Percentiles rank a stretch among this genome's conserved stretches.
Conservation (phyloP, 2,329 filamentous ascomycete genomes). For the Shiraia sp. region DNA sequence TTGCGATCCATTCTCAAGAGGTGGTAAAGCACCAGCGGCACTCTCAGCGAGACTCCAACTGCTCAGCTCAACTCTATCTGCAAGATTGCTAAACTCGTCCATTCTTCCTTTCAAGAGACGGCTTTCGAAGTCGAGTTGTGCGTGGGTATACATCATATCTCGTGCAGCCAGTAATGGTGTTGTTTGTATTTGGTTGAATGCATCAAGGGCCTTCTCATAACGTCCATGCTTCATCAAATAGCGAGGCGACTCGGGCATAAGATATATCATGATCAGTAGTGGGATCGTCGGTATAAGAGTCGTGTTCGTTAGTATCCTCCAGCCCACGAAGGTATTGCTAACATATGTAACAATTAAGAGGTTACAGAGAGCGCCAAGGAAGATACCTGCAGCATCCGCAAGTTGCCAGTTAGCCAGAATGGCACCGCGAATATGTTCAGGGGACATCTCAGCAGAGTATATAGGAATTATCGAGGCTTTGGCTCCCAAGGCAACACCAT, state of each 20-base stretch:
- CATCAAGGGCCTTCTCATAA: conserved; percentile 20
- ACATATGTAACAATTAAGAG: conserved; percentile 18
- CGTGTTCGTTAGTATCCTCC: conserved; percentile 26
- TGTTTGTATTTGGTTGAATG: conserved; percentile 23
- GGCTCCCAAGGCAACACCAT: conserved; percentile 23
- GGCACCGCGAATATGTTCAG: conserved; percentile 25
- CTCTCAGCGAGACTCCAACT: not conserved
- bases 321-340: conserved; percentile 2
- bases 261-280: conserved; percentile 22
- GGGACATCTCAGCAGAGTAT: conserved; percentile 24
- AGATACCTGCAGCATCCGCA: conserved; percentile 25
- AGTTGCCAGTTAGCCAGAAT: conserved; percentile 29
- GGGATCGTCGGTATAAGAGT: conserved; percentile 23
- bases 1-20: not conserved
- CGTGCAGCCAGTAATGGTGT: conserved; percentile 19
- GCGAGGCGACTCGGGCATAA: conserved; percentile 23
- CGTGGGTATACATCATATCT: conserved; percentile 29
- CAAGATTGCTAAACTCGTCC: conserved; percentile 13
- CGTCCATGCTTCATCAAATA: conserved; percentile 29
- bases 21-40: not conserved
- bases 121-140: conserved; percentile 26
- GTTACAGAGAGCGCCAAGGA: conserved; percentile 22
- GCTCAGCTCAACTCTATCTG: conserved; percentile 13
- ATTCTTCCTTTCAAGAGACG: conserved; percentile 13
- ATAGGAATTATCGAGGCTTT: conserved; percentile 25